These are phyloP conservation scores for Ligustrum vulgare DNA, from an alignment of 257 asterid species.

Conservation along the genomic window DNA sequence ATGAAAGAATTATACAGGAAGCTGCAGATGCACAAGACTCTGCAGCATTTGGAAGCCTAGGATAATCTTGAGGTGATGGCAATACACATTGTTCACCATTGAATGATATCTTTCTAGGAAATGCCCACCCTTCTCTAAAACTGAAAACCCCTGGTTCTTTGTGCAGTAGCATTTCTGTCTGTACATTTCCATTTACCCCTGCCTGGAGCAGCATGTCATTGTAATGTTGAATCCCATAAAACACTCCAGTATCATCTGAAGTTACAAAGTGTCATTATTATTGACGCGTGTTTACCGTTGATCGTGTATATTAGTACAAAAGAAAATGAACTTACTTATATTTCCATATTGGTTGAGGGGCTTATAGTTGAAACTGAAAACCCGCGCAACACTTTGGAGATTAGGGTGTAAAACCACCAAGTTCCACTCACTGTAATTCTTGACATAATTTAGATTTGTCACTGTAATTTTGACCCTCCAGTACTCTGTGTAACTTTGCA, in stretches of 20 bases:
- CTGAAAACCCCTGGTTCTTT: constrained; percentile 54
- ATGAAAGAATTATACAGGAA: not conserved
- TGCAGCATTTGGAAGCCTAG: constrained; percentile 54
- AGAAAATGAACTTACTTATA: constrained; percentile 45
- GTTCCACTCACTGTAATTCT: constrained; percentile 69
- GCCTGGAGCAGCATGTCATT: constrained; percentile 71
- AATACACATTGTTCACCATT: constrained; percentile 76
- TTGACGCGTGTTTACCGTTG: not conserved
- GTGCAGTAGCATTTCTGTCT: constrained; percentile 60
- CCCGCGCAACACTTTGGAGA: constrained; percentile 49
- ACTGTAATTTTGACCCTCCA: constrained; percentile 85
- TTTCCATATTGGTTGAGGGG: constrained; percentile 60
- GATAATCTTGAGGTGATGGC: constrained; percentile 64
- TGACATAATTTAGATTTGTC: constrained; percentile 48
- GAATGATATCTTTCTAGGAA: constrained; percentile 69
- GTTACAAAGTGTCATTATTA: not conserved
- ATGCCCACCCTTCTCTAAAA: constrained; percentile 73
- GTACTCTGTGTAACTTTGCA: constrained; percentile 55
- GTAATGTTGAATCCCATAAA: constrained; percentile 63
- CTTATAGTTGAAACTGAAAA: constrained; percentile 82
- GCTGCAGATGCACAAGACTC: constrained; percentile 12
- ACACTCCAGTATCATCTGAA: constrained; percentile 74
- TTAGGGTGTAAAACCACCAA: constrained; percentile 79
- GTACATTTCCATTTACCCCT: constrained; percentile 69
- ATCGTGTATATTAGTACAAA: not conserved